These are phyloP conservation scores for Leucaena leucocephala DNA, from an alignment of 306 rosid species.

Conservation along the genomic window DNA sequence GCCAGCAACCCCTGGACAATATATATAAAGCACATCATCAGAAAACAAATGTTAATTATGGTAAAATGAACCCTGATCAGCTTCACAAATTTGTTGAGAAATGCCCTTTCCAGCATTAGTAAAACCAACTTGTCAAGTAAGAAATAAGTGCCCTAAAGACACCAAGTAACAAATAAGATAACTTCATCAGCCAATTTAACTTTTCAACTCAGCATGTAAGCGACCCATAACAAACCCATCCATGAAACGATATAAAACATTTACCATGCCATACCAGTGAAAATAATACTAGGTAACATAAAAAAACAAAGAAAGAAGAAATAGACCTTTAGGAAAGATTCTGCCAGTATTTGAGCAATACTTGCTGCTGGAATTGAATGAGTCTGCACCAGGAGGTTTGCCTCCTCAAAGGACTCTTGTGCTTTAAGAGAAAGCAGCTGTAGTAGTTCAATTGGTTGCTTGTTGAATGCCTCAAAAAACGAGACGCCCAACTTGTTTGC, in stretches of 20 bases:
- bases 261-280: constrained; percentile 9
- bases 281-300: background rate
- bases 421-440: constrained; percentile 98
- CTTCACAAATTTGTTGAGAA: constrained; percentile 17
- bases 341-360: constrained; percentile 96
- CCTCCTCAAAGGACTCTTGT: constrained; percentile 97
- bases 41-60: constrained; percentile 14
- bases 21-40: constrained; percentile 29
- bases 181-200: constrained; percentile 11
- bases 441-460: constrained; percentile 87
- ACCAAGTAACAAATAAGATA: constrained; percentile 29
- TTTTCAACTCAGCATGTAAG: constrained; percentile 13
- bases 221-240: constrained; percentile 21
- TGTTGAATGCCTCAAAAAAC: constrained; percentile 85
- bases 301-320: constrained; percentile 7
- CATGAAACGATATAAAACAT: constrained; percentile 19
- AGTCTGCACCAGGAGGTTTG: constrained; percentile 79
- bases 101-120: background rate
- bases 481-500: constrained; percentile 81
- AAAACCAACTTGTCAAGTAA: constrained; percentile 15
- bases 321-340: constrained; percentile 89
- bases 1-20: constrained; percentile 83
- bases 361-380: constrained; percentile 87
- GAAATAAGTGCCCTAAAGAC: background rate
- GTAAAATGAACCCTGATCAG: constrained; percentile 21